Base-by-base conservation (phyloP, 1,284 basidiomycete genomes). In the Ganoderma meredithae region DNA sequence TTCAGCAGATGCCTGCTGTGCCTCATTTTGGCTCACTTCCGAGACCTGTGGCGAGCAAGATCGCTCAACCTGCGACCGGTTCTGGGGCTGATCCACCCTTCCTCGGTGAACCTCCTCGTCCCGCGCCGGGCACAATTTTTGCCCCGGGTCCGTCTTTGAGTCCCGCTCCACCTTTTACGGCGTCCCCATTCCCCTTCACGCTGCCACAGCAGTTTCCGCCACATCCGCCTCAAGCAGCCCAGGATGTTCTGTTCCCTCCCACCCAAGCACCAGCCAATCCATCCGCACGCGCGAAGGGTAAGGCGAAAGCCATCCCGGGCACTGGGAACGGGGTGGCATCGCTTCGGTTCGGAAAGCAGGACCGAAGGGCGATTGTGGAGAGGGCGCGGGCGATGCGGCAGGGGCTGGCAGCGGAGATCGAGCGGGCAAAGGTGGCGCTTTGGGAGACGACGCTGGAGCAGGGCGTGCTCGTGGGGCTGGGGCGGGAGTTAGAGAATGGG, bases 391-490 rank as follows among this genome's bases (percentile, higher is more conserved):
- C 85, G 71, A 83, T 86, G 73, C 84, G 86, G 67, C 79, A 78
- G 65, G 81, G 86, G 71, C 73, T 94, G 52, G 79, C 80, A 63
- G 79, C 80, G n/a, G 88, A 90, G 78, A 79, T 93, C 63, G 83
- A 88, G 65, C 81, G 81, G 61, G 85, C 88, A 27, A 89, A 89
- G 75, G 81, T 86, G 27, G 87, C 90, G 74, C 78, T 92, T 62
- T 93, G 92, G 92, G 90, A 92, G 79, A 85, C 85, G 61, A 90
- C 88, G 55, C 84, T 94, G 64, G 92, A 94, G 79, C 87, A 90
- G 72, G 90, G 89, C 39, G 88, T 87, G 66, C 81, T 94, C 73
- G 81, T 84, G 41, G 83, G 87, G 69, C 74, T 92, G 62, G 79
- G 73, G 66, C 84, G 83, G 76, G 81, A 85, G 68, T 52, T 75